Base-by-base conservation (phyloP, 208 protist genomes). In the Trypanosoma congolense region DNA sequence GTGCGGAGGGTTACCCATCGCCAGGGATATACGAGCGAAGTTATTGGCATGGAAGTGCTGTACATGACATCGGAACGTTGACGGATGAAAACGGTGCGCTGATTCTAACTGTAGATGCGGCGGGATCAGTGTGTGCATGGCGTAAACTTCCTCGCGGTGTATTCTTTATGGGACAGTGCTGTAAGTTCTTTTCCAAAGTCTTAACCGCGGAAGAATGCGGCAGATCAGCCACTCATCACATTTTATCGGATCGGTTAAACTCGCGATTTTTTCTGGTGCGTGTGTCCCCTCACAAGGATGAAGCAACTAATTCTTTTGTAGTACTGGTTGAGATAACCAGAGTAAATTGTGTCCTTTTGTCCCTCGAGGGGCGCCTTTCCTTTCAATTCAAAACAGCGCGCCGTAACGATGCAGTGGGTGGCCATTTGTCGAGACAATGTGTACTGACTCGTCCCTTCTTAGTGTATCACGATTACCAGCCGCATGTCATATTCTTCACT, bases 131-230 rank as follows among this genome's bases (percentile, higher is more conserved):
- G 41, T 76, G 83, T 16, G 52, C 83, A 29, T 84, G 75, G 83
- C 75, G 83, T 30, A 90, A 83, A 65, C 71, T 90, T 26, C 78
- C 83, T 6, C 73, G 73, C 44, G 71, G 74, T 40, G 42, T 90
- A 36, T 76, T 87, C 53, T 84, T 90, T 30, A 66, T 83, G 28
- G 70, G 70, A 6, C 76, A 88, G 47, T 53, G 56, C 4, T 60
- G 75, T 24, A 68, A 70, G 29, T 43, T 83, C 3, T 88, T 88
- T 41, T 36, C 60, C 33, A 16, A 8, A 25, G 31, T 1, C 29
- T n/a, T 6, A 9, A 22, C 48, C 6, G 10, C 29, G 4, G 31
- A 29, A 24, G 41, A 57, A 6, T 9, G 3, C 3, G 45, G 42
- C 16, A 49, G n/a, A 8, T 24, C 8, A 4, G 46, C 29, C 26